These are phyloP conservation scores for Dictyostelium citrinum DNA, from an alignment of 78 protist species.

Conservation along the genomic window DNA sequence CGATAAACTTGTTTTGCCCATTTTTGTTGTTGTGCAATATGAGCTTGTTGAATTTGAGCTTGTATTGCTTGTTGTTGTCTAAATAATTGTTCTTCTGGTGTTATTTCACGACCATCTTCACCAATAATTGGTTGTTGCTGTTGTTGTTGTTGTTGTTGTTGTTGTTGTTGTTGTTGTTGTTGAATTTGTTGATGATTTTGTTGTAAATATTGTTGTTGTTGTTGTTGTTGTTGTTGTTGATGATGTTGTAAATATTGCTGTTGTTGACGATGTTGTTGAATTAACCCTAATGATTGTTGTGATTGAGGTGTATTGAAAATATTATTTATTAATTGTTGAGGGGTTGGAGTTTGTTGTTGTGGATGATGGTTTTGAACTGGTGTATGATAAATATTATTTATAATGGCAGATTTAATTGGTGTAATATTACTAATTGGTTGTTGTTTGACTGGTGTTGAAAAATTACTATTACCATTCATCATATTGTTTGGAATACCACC, in stretches of 20 bases:
- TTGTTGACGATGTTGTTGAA: neutral
- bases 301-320: neutral
- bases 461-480: neutral
- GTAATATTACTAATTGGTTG: neutral
- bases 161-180: neutral
- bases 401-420: neutral
- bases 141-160: neutral
- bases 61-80: neutral
- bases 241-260: neutral
- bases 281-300: neutral
- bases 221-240: neutral
- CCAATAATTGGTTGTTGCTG: neutral
- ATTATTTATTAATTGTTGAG: neutral
- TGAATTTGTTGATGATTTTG: neutral
- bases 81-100: neutral
- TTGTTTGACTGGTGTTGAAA: neutral
- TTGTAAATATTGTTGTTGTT: neutral
- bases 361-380: neutral
- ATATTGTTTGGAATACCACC: neutral
- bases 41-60: neutral
- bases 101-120: neutral
- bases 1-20: slow-evolving; percentile 15
- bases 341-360: neutral
- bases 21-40: neutral
- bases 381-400: neutral